Evolutionary conservation across 164 flowering plant species (phyloP), one percentile per base, ranked within the genome.

Genomic region (Buxus sempervirens): DNA sequence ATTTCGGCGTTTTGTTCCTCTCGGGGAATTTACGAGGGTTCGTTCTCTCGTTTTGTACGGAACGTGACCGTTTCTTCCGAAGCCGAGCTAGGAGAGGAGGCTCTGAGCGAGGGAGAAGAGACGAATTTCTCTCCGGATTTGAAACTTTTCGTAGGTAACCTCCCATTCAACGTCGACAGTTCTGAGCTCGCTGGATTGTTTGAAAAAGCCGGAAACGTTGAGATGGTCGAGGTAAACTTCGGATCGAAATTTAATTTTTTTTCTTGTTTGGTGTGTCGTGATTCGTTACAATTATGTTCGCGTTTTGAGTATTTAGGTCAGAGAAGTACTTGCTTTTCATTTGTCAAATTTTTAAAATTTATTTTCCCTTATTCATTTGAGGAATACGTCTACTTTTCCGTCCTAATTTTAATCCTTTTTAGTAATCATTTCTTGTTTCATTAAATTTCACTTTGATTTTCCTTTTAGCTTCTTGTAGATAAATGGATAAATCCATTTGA

Each of bases 191-290:
- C 96, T 48, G 86, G 72, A 0, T 66, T 88, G 75, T 90, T 90
- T 45, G 85, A 80, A 59, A 77, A 65, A 38, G 96, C 87, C n/a
- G 98, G 98, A 60, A 82, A 80, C 73, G 98, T 94, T 22, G 83
- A 90, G 78, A 88, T 85, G 92, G 97, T 89, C 61, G 98, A 94
- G 97, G 98, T 94, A 68, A 32, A 60, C 19, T 54, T 59, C 60
- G 14, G 12, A 38, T 23, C 10, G 19, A 18, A 9, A 27, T 24
- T 54, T 2, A 0, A 20, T 61, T 66, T 24, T 27, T 45, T 48
- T 23, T 49, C 54, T 2, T 16, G 20, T 51, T 64, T 3, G 26
- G 58, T 4, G 20, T 13, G 28, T 5, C 1, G 55, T 42, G 41
- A n/a, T 36, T 24, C 16, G 48, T n/a, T 1, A 45, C 62, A n/a